These are phyloP conservation scores for Lasiodiplodia theobromae DNA, from an alignment of 2,329 filamentous ascomycete species.

Conservation along the genomic window DNA sequence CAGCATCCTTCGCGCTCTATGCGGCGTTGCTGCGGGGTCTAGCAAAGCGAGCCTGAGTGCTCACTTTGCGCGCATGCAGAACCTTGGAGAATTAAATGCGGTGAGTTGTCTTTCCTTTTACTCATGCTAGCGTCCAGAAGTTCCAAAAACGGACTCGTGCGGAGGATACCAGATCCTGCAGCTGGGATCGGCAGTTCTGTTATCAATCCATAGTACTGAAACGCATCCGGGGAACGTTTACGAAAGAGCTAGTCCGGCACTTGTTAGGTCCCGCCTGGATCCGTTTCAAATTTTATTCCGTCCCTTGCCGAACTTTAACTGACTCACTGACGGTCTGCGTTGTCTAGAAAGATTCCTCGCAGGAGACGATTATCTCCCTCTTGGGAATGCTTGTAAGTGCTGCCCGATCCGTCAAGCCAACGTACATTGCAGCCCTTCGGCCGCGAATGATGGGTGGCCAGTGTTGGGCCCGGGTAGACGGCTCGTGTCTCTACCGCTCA, in stretches of 20 bases:
- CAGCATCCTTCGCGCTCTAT: slow-evolving; percentile 72
- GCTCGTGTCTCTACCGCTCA: slow-evolving; percentile 2
- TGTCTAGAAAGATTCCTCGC: slow-evolving; percentile 81
- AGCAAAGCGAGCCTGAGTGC: slow-evolving; percentile 90
- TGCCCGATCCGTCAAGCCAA: background rate
- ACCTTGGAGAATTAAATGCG: slow-evolving; percentile 91
- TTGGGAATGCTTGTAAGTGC: slow-evolving; percentile 76
- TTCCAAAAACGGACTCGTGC: slow-evolving; percentile 20
- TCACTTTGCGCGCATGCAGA: slow-evolving; percentile 87
- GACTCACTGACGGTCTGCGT: slow-evolving; percentile 11
- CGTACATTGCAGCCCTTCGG: slow-evolving; percentile 1
- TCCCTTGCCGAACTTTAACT: slow-evolving; percentile 6
- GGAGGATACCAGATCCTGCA: slow-evolving; percentile 5
- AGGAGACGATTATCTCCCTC: slow-evolving; percentile 91
- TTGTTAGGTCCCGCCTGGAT: slow-evolving; percentile 18
- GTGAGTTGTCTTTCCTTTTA: slow-evolving; percentile 49
- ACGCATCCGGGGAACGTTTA: slow-evolving; percentile 31
- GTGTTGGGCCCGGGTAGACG: background rate
- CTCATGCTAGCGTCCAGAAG: slow-evolving; percentile 41
- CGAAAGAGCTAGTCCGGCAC: slow-evolving; percentile 11
- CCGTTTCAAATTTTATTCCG: slow-evolving; percentile 23
- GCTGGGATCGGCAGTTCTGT: slow-evolving; percentile 21
- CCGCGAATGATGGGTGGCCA: background rate
- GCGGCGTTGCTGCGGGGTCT: slow-evolving; percentile 88
- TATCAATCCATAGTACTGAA: slow-evolving; percentile 24